Conservation (phyloP, 2,329 filamentous ascomycete genomes). For the Chrysoporthe austroafricana region DNA sequence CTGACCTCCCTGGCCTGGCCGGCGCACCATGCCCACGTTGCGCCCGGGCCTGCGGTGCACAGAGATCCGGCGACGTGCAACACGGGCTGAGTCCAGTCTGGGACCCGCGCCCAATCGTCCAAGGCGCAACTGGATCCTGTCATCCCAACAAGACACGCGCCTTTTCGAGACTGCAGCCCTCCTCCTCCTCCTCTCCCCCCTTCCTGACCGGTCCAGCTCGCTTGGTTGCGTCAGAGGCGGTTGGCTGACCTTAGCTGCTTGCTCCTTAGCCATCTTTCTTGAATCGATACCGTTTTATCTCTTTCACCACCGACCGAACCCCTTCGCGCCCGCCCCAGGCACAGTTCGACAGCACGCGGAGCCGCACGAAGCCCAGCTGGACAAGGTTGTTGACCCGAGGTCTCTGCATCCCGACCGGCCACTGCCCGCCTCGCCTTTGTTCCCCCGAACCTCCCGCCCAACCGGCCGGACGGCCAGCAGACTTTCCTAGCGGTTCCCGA, state of each 20-base stretch:
- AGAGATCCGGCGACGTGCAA: slow-evolving; percentile 6
- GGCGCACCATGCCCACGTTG: neutral
- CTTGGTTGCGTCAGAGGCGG: slow-evolving; percentile 17
- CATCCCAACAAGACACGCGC: slow-evolving; percentile 11
- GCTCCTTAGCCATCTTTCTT: slow-evolving; percentile 28
- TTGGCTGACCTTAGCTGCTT: slow-evolving; percentile 17
- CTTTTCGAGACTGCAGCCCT: slow-evolving; percentile 16
- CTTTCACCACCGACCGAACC: neutral
- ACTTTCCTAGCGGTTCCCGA: slow-evolving; percentile 31
- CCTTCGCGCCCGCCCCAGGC: neutral
- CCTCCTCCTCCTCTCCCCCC: too few relatives aligned
- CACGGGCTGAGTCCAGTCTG: slow-evolving; percentile 14
- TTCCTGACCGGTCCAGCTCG: slow-evolving; percentile 17
- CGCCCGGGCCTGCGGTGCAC: neutral
- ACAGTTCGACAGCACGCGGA: neutral
- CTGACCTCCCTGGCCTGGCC: slow-evolving; percentile 9
- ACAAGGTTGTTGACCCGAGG: slow-evolving; percentile 1
- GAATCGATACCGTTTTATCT: slow-evolving; percentile 26
- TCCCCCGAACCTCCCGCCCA: slow-evolving; percentile 35
- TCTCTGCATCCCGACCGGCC: slow-evolving; percentile 10
- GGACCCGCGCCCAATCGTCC: slow-evolving; percentile 14
- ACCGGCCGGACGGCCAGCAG: slow-evolving; percentile 31
- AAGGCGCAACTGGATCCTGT: slow-evolving; percentile 17
- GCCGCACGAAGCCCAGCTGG: neutral
- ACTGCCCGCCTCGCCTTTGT: slow-evolving; percentile 33